Conservation (phyloP, 352 stramenopile species). For the Globisporangium solare region DNA sequence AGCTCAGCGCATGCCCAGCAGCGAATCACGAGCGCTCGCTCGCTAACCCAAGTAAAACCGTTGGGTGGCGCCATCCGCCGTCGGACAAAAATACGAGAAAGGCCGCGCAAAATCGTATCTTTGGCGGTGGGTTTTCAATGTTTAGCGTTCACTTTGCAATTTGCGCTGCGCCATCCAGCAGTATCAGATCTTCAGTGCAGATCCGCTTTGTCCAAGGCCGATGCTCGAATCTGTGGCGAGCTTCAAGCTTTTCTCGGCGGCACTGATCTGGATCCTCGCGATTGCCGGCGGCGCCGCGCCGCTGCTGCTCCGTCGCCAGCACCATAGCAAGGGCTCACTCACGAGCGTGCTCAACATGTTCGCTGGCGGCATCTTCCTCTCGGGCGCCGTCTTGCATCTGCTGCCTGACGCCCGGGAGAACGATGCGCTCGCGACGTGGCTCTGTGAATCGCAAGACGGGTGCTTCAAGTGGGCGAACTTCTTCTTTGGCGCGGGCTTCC, state of each 20-base stretch:
- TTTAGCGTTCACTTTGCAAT: constrained; percentile 5
- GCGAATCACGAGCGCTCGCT: no score
- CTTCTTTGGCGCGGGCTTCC: constrained; percentile 73
- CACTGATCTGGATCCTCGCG: constrained; percentile 54
- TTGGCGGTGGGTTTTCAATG: background rate
- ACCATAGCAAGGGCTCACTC: constrained; percentile 20
- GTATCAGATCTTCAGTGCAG: no score
- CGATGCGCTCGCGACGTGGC: constrained; percentile 36
- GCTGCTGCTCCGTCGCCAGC: constrained; percentile 36
- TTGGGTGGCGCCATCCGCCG: constrained; percentile 1
- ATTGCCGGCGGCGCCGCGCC: constrained; percentile 50
- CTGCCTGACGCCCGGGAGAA: constrained; percentile 75
- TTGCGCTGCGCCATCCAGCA: background rate
- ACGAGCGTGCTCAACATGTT: constrained; percentile 76
- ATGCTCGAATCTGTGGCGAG: constrained; percentile 37
- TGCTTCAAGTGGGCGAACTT: constrained; percentile 81
- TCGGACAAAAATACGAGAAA: constrained; percentile 9
- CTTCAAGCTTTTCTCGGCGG: constrained; percentile 64
- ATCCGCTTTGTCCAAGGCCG: background rate
- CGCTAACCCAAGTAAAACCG: no score
- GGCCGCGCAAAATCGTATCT: constrained; percentile 2
- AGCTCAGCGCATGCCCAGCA: background rate
- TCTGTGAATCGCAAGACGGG: constrained; percentile 29
- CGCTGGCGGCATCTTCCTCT: constrained; percentile 75
- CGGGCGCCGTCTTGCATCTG: constrained; percentile 73